phyloP scores from a whole-genome alignment of 139 green algal genomes.

The Ettlia oleoabundans region DNA sequence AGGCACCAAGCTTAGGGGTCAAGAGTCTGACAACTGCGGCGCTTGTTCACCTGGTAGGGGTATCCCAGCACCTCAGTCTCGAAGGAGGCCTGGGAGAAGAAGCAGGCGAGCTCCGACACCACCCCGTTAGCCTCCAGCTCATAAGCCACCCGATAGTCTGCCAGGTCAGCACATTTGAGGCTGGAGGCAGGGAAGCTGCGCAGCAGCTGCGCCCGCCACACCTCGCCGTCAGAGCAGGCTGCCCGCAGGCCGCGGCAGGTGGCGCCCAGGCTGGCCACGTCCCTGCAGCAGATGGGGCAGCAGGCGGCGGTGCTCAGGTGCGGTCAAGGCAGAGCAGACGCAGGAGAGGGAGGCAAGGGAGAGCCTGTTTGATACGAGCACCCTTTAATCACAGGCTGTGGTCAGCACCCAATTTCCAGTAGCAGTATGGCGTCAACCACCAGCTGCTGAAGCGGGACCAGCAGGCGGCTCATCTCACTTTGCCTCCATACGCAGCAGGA shows the following conservation, averaged over 20 bases:
- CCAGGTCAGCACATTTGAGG: background rate
- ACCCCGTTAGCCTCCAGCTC: constrained; percentile 32
- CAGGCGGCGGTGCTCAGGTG: too few species aligned
- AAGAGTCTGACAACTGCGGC: background rate
- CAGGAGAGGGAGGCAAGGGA: too few species aligned
- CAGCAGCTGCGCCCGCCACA: constrained; percentile 35
- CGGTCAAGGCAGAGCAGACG: too few species aligned
- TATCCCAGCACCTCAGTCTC: constrained; percentile 39
- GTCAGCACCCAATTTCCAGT: too few species aligned
- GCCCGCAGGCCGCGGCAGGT: constrained; percentile 38
- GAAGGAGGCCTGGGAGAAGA: constrained; percentile 20
- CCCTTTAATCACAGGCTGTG: too few species aligned
- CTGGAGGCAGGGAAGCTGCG: constrained; percentile 20
- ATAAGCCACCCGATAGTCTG: constrained; percentile 17
- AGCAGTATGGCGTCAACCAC: too few species aligned
- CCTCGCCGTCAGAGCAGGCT: constrained; percentile 29
- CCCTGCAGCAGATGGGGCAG: background rate
- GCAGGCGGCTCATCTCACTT: background rate
- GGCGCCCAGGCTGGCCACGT: constrained; percentile 31
- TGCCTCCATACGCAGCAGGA: constrained; percentile 1
- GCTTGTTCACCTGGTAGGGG: background rate
- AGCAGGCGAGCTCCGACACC: constrained; percentile 43
- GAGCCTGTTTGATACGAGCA: too few species aligned
- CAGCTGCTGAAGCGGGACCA: background rate
- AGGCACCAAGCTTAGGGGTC: too few species aligned